These are phyloP conservation scores for Rhizopogon sp. DNA, from an alignment of 768 basidiomycete genomes.

Conservation along the genomic window DNA sequence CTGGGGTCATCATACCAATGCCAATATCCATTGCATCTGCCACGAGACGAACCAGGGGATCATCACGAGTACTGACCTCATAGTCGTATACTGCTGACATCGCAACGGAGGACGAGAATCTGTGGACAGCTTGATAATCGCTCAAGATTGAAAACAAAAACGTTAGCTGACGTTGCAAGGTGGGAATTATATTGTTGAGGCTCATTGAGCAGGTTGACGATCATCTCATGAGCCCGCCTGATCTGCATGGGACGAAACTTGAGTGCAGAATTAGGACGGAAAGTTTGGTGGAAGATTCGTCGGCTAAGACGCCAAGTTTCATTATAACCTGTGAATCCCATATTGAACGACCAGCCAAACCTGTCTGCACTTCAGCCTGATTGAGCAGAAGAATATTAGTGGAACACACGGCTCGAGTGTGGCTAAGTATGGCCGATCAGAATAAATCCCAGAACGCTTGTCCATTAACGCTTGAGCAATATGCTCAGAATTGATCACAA, in stretches of 20 bases:
- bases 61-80: background rate
- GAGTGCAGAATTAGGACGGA: background rate
- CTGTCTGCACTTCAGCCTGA: background rate
- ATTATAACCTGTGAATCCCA: background rate
- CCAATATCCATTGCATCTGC: background rate
- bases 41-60: background rate
- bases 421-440: slow-evolving; percentile 26
- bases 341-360: background rate
- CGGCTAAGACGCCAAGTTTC: slow-evolving; percentile 21
- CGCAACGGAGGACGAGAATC: background rate
- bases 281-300: background rate
- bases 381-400: background rate
- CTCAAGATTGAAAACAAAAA: too few relatives aligned
- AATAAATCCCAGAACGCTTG: slow-evolving; percentile 7
- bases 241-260: slow-evolving; percentile 2
- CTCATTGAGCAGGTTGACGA: background rate
- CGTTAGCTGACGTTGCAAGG: background rate
- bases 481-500: slow-evolving; percentile 30
- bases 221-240: background rate
- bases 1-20: background rate
- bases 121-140: slow-evolving; percentile 21
- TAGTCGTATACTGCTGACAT: slow-evolving; percentile 2
- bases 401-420: background rate
- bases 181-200: background rate
- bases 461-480: slow-evolving; percentile 30